Conservation (phyloP, 345 rosid species). For the Camelina sativa region DNA sequence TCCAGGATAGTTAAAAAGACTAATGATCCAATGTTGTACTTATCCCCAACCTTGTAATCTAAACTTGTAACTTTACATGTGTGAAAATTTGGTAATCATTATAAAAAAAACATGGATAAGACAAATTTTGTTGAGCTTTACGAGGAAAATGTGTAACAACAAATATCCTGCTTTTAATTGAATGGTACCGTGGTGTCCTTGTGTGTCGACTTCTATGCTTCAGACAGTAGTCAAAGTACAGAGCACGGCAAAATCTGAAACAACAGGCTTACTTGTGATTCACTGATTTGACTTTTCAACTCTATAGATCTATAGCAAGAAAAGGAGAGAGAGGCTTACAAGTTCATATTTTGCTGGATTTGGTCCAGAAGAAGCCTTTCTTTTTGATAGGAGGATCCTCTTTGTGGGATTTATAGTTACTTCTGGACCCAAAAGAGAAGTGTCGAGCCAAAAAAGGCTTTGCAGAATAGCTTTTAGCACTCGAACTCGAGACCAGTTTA, state of each 20-base stretch:
- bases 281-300: not conserved
- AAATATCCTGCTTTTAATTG: conserved; percentile 27
- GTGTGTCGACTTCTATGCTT: conserved; percentile 29
- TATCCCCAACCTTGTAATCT: conserved; percentile 24
- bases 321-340: conserved; percentile 26
- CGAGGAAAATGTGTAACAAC: conserved; percentile 35
- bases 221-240: conserved; percentile 5
- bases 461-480: conserved; percentile 56
- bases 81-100: conserved; percentile 16
- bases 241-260: conserved; percentile 35
- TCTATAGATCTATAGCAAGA: not conserved
- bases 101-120: conserved; percentile 17
- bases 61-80: conserved; percentile 42
- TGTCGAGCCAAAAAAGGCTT: conserved; percentile 77
- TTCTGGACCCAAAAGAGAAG: conserved; percentile 81
- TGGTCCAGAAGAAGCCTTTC: conserved; percentile 91
- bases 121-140: conserved; percentile 21
- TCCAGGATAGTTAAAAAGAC: conserved; percentile 8
- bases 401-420: conserved; percentile 49
- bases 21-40: conserved; percentile 8
- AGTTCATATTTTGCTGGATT: conserved; percentile 75
- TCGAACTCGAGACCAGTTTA: conserved; percentile 66
- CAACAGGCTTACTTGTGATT: conserved; percentile 3
- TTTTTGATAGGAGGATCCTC: conserved; percentile 61
- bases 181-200: conserved; percentile 25